phyloP scores from a whole-genome alignment of 169 alveolate species.

The Babesia caballi region DNA sequence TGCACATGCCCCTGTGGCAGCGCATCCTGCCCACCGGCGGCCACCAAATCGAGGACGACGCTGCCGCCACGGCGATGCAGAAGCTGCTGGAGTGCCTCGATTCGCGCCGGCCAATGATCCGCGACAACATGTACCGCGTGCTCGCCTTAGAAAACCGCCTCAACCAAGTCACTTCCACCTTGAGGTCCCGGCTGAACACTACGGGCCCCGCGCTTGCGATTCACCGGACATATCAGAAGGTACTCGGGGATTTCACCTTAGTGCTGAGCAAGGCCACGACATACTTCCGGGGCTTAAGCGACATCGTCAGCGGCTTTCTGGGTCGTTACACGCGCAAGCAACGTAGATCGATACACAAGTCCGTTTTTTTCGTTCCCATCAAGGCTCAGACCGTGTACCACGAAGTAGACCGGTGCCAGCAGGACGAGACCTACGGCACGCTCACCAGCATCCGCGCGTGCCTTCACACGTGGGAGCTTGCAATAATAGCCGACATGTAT shows the following conservation, averaged over 20 bases:
- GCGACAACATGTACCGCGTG: background rate
- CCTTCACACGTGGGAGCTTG: conserved; percentile 1
- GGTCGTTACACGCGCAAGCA: background rate
- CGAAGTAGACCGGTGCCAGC: background rate
- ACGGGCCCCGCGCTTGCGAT: background rate
- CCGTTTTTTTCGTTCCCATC: background rate
- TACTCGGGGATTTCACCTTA: background rate
- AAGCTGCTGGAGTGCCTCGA: background rate
- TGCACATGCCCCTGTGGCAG: background rate
- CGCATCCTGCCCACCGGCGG: background rate
- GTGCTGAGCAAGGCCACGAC: background rate
- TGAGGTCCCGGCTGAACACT: background rate
- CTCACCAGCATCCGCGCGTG: background rate
- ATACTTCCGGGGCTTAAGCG: background rate
- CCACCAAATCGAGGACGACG: background rate
- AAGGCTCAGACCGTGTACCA: background rate
- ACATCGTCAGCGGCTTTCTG: background rate
- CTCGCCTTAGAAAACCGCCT: background rate
- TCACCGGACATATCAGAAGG: background rate
- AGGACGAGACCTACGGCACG: conserved; percentile 6
- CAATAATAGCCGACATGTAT: background rate
- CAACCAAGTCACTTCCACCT: background rate
- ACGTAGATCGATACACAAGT: too few species aligned
- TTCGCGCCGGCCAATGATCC: background rate
- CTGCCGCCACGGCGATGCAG: background rate